Percentiles rank a stretch among this genome's conserved stretches.
phyloP scores from a whole-genome alignment of 371 early-diverging fungal genomes.

The Syncephalastrum racemosum region DNA sequence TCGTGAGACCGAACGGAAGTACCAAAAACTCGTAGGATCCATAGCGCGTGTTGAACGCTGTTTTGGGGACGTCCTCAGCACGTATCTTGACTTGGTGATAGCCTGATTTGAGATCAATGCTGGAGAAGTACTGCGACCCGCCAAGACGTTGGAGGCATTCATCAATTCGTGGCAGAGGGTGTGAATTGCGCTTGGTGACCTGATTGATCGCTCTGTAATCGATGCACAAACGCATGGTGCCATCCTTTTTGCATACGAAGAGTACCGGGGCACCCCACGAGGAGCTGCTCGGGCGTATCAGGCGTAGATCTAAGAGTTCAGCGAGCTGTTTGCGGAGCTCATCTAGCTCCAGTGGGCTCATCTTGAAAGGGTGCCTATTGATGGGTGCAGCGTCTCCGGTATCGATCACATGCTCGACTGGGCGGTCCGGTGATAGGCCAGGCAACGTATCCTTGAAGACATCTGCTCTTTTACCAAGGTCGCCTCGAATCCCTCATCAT shows the following conservation, averaged over 20 bases:
- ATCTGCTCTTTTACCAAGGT: too few relatives aligned
- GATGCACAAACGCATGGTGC: conserved; percentile 36
- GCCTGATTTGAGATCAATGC: conserved; percentile 41
- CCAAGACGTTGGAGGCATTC: conserved; percentile 38
- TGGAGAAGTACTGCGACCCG: conserved; percentile 38
- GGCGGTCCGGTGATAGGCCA: conserved; percentile 7
- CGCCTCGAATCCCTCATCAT: too few relatives aligned
- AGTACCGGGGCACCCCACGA: too few relatives aligned
- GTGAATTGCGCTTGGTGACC: background rate
- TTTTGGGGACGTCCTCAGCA: conserved; percentile 16
- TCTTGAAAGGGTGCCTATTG: conserved; percentile 20
- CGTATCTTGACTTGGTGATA: conserved; percentile 40
- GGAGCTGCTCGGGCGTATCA: conserved; percentile 22
- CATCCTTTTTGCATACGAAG: too few relatives aligned
- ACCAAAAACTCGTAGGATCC: conserved; percentile 48
- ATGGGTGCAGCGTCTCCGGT: conserved; percentile 10
- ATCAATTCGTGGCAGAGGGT: too few relatives aligned
- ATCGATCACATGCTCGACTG: conserved; percentile 11
- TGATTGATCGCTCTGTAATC: conserved; percentile 44
- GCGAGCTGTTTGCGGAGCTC: conserved; percentile 34
- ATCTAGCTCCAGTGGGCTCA: conserved; percentile 29
- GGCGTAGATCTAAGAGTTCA: conserved; percentile 16
- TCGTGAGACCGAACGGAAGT: conserved; percentile 55
- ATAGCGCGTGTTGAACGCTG: conserved; percentile 31
- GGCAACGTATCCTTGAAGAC: conserved; percentile 9